phyloP scores from a whole-genome alignment of 1,284 basidiomycete genomes.

The Pholiota adiposa region DNA sequence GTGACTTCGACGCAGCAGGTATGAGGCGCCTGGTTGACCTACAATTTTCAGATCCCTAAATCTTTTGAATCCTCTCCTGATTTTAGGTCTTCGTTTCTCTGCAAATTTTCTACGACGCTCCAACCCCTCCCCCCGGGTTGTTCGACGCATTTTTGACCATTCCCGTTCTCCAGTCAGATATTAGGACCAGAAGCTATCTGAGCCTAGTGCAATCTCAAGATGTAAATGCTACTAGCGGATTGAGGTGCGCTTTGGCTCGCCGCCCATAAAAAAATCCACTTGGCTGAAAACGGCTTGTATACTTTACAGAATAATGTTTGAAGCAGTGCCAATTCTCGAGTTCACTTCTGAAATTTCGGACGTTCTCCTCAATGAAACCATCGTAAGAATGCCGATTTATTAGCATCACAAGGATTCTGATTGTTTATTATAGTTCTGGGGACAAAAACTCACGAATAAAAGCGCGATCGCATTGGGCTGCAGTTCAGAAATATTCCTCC shows the following conservation, averaged over 20 bases:
- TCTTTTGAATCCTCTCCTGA: constrained; percentile 31
- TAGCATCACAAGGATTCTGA: neutral
- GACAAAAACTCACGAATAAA: constrained; percentile 28
- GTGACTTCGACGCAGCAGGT: constrained; percentile 39
- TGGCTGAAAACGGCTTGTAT: neutral
- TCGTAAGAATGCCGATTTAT: constrained; percentile 32
- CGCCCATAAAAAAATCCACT: neutral
- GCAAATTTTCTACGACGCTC: constrained; percentile 37
- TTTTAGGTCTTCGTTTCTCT: neutral
- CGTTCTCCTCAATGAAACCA: constrained; percentile 52
- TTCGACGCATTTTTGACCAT: constrained; percentile 13
- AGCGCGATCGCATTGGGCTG: constrained; percentile 47
- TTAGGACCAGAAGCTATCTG: constrained; percentile 6
- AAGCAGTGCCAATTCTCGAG: constrained; percentile 47
- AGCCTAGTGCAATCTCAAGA: constrained; percentile 4
- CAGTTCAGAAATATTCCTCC: constrained; percentile 59
- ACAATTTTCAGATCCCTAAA: constrained; percentile 16
- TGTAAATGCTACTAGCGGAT: neutral
- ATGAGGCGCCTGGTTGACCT: constrained; percentile 6
- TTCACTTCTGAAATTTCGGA: constrained; percentile 46
- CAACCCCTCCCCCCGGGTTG: constrained; percentile 11
- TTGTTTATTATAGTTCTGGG: constrained; percentile 37
- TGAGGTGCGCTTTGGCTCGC: neutral
- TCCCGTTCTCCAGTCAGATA: constrained; percentile 1
- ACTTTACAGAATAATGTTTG: constrained; percentile 45